Evolutionary conservation across 2,329 filamentous ascomycete species (phyloP).

Genomic region (Cladophialophora carrionii): DNA sequence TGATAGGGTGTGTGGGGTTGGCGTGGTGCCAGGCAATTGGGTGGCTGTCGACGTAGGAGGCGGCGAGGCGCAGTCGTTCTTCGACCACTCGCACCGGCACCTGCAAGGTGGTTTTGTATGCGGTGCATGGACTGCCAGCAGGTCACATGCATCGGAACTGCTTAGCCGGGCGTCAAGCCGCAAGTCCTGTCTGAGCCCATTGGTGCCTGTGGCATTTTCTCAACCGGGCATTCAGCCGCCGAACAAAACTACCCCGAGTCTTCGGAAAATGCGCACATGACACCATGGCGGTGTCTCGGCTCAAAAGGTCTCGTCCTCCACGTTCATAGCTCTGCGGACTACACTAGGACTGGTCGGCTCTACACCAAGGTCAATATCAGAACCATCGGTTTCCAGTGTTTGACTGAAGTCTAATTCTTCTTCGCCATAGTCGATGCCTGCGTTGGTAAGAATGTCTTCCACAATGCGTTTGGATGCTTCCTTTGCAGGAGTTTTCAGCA

Average conservation of each 20-base stretch:
- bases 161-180: neutral
- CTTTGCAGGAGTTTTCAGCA: slow-evolving; percentile 55
- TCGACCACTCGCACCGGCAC: neutral
- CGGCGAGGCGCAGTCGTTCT: neutral
- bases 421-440: slow-evolving; percentile 45
- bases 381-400: slow-evolving; percentile 34
- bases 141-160: neutral
- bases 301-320: slow-evolving; percentile 55
- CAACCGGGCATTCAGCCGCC: neutral
- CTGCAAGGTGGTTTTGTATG: slow-evolving; percentile 19
- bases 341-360: slow-evolving; percentile 49
- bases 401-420: slow-evolving; percentile 41
- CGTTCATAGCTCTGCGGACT: slow-evolving; percentile 46
- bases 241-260: slow-evolving; percentile 13
- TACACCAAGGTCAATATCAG: slow-evolving; percentile 43
- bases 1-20: neutral
- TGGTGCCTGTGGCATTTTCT: neutral
- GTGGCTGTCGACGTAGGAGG: neutral
- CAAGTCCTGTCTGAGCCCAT: neutral
- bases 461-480: slow-evolving; percentile 56
- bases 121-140: slow-evolving; percentile 1
- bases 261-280: neutral
- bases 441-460: slow-evolving; percentile 52
- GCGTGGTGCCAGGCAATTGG: neutral
- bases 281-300: neutral